A percentile compares a stretch with the other conserved stretches of the same genome.
Evolutionary conservation across 805 yeast species (phyloP).

Genomic region (Kockiozyma suomiensis): DNA sequence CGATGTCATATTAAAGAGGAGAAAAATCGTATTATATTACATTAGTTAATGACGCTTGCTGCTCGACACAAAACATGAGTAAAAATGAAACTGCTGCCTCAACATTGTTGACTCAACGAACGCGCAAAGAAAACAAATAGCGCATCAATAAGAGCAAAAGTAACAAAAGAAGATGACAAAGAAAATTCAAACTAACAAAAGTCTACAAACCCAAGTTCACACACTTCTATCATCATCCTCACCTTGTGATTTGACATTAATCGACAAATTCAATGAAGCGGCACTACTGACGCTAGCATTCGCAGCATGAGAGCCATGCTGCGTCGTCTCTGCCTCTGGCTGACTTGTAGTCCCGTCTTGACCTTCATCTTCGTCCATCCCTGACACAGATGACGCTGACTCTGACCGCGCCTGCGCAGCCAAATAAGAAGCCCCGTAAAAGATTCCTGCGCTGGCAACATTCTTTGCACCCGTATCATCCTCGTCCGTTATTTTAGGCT

Average conservation of each 20-base stretch:
- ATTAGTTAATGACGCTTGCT: no score
- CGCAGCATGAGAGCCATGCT: not conserved
- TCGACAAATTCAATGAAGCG: not conserved
- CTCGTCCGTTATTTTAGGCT: not conserved
- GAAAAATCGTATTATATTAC: no score
- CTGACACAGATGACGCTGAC: conserved; percentile 3
- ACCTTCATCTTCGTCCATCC: not conserved
- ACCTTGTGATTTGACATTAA: not conserved
- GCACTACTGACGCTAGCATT: not conserved
- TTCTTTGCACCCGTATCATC: not conserved
- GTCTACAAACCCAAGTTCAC: not conserved
- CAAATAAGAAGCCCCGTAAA: conserved; percentile 14
- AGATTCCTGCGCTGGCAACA: not conserved
- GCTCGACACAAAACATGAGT: no score
- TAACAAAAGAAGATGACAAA: no score
- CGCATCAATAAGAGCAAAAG: no score
- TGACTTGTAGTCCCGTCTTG: not conserved
- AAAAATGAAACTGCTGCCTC: no score
- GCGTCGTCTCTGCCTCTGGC: not conserved
- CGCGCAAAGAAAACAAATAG: no score
- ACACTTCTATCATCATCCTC: not conserved
- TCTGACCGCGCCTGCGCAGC: conserved; percentile 18
- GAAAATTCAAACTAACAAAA: no score
- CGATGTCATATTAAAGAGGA: no score
- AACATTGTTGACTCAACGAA: no score